Conservation (phyloP, 192 early-diverging fungal genomes). For the Coemansia sp. region DNA sequence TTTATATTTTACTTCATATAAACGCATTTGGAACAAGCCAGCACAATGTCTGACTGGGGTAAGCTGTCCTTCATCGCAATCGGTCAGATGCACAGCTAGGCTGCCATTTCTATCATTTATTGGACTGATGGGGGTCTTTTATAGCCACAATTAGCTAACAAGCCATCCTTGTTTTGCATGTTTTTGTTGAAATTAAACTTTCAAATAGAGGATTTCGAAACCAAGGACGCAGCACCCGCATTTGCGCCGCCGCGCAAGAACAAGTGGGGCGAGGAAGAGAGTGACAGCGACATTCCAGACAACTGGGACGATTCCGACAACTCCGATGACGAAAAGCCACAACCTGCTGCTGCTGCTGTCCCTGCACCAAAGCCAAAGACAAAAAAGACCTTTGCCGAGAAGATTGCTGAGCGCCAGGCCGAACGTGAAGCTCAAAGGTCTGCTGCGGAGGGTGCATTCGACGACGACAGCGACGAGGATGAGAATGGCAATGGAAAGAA, state of each 20-base stretch:
- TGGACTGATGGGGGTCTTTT: too few relatives aligned
- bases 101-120: too few relatives aligned
- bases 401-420: slow-evolving; percentile 64
- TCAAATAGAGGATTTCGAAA: slow-evolving; percentile 4
- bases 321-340: slow-evolving; percentile 50
- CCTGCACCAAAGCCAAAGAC: slow-evolving; percentile 48
- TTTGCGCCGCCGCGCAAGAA: slow-evolving; percentile 16
- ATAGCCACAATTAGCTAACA: background rate
- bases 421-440: slow-evolving; percentile 50
- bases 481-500: slow-evolving; percentile 53
- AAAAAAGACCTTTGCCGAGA: slow-evolving; percentile 58
- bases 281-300: slow-evolving; percentile 61
- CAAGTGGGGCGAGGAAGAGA: slow-evolving; percentile 65
- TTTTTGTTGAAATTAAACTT: too few relatives aligned
- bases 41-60: slow-evolving; percentile 47
- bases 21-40: background rate
- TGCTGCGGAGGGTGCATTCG: slow-evolving; percentile 39
- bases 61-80: slow-evolving; percentile 40
- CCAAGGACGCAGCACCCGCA: background rate
- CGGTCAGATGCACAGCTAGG: too few relatives aligned
- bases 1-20: slow-evolving; percentile 12
- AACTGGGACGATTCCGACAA: slow-evolving; percentile 65
- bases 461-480: slow-evolving; percentile 41
- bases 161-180: background rate
- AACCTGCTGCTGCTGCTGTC: slow-evolving; percentile 20